Evolutionary conservation across 2,329 filamentous ascomycete species (phyloP).

Genomic region (Cyanodermella asteris): DNA sequence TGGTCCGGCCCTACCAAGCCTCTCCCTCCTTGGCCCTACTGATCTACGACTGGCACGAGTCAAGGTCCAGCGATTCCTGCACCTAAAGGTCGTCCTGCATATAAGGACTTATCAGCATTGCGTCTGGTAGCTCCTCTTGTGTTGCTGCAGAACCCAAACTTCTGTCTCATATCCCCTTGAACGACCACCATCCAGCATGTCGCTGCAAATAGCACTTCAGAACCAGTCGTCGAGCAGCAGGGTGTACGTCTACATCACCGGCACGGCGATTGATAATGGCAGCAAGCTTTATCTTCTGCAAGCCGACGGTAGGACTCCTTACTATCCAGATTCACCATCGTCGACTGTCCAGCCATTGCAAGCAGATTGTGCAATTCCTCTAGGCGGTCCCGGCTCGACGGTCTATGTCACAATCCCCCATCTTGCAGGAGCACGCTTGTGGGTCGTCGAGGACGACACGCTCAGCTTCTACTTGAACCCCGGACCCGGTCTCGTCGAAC

Average conservation of each 20-base stretch:
- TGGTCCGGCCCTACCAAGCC: too few relatives aligned
- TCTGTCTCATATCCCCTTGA: too few relatives aligned
- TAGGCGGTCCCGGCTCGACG: conserved; percentile 39
- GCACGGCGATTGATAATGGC: conserved; percentile 36
- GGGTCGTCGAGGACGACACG: conserved; percentile 39
- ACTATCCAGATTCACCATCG: conserved; percentile 40
- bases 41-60: too few relatives aligned
- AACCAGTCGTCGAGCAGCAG: conserved; percentile 41
- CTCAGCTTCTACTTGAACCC: conserved; percentile 51
- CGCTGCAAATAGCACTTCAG: conserved; percentile 37
- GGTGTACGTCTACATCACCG: conserved; percentile 51
- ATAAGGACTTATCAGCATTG: too few relatives aligned
- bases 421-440: conserved; percentile 49
- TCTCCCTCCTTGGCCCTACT: too few relatives aligned
- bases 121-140: too few relatives aligned
- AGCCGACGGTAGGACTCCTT: conserved; percentile 42
- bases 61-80: too few relatives aligned
- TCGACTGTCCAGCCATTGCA: conserved; percentile 28
- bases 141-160: too few relatives aligned
- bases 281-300: conserved; percentile 39
- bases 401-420: conserved; percentile 44
- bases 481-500: conserved; percentile 51
- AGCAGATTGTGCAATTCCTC: conserved; percentile 37
- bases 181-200: too few relatives aligned
- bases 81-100: too few relatives aligned